Conservation (phyloP, 257 asterid genomes). For the Salvia splendens region DNA sequence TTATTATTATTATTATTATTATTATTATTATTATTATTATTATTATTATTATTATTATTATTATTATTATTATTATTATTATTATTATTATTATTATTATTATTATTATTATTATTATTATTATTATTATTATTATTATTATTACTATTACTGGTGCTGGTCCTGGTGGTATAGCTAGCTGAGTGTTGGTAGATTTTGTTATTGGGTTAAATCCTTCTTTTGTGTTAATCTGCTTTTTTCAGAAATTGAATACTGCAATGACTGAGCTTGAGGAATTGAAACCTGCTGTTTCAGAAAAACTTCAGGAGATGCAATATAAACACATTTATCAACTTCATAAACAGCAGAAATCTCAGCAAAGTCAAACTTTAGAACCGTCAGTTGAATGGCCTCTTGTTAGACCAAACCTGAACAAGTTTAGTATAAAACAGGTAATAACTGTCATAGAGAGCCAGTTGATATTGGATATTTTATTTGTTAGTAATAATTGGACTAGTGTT, state of each 20-base stretch:
- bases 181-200: slow-evolving; percentile 11
- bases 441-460: slow-evolving; percentile 4
- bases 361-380: slow-evolving; percentile 43
- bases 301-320: slow-evolving; percentile 59
- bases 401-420: slow-evolving; percentile 46
- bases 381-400: slow-evolving; percentile 48
- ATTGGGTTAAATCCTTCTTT: not conserved
- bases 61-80: slow-evolving; percentile 28
- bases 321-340: slow-evolving; percentile 44
- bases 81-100: slow-evolving; percentile 28
- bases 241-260: slow-evolving; percentile 65
- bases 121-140: slow-evolving; percentile 28
- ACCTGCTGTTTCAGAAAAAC: slow-evolving; percentile 69
- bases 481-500: slow-evolving; percentile 23
- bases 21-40: slow-evolving; percentile 28
- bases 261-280: slow-evolving; percentile 88
- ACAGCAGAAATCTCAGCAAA: slow-evolving; percentile 40
- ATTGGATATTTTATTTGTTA: slow-evolving; percentile 8
- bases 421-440: slow-evolving; percentile 53
- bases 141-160: slow-evolving; percentile 25
- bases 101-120: slow-evolving; percentile 27
- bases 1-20: slow-evolving; percentile 28
- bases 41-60: slow-evolving; percentile 27
- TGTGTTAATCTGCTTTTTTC: slow-evolving; percentile 29
- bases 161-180: not conserved